Base-by-base conservation (phyloP, 2,329 filamentous ascomycete genomes). In the Ceratocystis variospora region DNA sequence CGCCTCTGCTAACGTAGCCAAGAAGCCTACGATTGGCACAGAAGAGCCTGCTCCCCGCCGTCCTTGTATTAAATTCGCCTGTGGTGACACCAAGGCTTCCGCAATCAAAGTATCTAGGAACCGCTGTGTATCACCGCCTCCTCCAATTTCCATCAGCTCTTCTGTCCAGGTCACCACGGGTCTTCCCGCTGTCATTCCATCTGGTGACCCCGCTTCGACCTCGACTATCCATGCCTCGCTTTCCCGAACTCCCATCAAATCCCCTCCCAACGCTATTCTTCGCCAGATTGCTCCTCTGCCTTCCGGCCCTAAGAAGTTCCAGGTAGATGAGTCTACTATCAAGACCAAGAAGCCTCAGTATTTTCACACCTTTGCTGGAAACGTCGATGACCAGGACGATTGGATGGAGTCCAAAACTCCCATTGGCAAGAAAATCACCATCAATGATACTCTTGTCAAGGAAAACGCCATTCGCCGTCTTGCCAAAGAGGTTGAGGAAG, bases 291-390 rank as follows among this genome's bases (percentile, higher is more conserved):
- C 48, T 3, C 66, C 66, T 44, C 63, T 68, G 5, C 63, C 63
- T 12, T 63, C 64, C 44, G 45, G 59, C 19, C 66, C 66, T 25
- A 65, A 66, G n/a, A 68, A 68, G 63, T 66, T 68, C 25, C 57
- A 68, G 63, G 65, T 68, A 41, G 63, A 68, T 17, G 66, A 68
- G 25, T 41, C 59, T 61, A 41, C 63, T n/a, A 28, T 65, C 28
- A 68, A 68, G 44, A 50, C 77, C 44, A 68, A 77, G 50, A 83
- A 87, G 69, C 79, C 80, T 31, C 85, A 77, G 73, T 84, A 78
- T 62, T 97, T 96, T 73, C 90, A 96, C 74, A 93, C 96, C 72
- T 97, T 97, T 74, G 93, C 90, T 55, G 91, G 88, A 73, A 91
- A 89, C 62, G 81, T 86, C 67, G 81, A 87, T 50, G 85, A 90